Evolutionary conservation across 345 rosid genomes (phyloP).

Genomic region (Ceriops tagal): DNA sequence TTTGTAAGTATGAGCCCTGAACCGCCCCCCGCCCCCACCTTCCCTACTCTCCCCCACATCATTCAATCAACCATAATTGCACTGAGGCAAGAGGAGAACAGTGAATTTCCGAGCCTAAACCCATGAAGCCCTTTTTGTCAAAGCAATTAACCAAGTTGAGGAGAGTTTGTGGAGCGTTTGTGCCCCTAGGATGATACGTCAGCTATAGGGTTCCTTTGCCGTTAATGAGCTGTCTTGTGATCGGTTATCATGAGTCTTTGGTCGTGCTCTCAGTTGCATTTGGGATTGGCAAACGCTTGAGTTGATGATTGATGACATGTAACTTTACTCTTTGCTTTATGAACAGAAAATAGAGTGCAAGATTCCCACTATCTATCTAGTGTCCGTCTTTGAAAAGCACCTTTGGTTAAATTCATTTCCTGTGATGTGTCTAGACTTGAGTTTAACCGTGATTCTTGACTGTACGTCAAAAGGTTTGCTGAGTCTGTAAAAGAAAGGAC

Average conservation of each 20-base stretch:
- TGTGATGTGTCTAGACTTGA: slow-evolving; percentile 1
- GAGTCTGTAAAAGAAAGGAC: neutral
- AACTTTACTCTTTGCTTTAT: too few species aligned
- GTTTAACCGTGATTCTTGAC: neutral
- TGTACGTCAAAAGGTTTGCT: neutral
- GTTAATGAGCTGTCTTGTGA: neutral
- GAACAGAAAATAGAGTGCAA: too few species aligned
- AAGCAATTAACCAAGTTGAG: neutral
- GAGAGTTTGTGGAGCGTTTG: neutral
- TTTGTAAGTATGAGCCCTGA: too few species aligned
- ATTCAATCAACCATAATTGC: neutral
- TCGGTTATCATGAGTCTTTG: too few species aligned
- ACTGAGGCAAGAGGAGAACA: neutral
- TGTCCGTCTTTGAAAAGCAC: neutral
- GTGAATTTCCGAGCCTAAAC: slow-evolving; percentile 1
- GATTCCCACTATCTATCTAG: too few species aligned
- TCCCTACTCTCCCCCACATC: too few species aligned
- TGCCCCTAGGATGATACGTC: slow-evolving; percentile 6
- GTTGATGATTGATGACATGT: too few species aligned
- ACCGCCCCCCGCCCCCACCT: too few species aligned
- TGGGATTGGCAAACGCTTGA: too few species aligned
- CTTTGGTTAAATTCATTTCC: neutral
- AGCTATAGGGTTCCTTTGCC: neutral
- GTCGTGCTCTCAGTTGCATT: neutral
- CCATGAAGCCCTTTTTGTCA: neutral